Evolutionary conservation across 805 yeast species (phyloP).

Genomic region (Spathaspora hagerdaliae): DNA sequence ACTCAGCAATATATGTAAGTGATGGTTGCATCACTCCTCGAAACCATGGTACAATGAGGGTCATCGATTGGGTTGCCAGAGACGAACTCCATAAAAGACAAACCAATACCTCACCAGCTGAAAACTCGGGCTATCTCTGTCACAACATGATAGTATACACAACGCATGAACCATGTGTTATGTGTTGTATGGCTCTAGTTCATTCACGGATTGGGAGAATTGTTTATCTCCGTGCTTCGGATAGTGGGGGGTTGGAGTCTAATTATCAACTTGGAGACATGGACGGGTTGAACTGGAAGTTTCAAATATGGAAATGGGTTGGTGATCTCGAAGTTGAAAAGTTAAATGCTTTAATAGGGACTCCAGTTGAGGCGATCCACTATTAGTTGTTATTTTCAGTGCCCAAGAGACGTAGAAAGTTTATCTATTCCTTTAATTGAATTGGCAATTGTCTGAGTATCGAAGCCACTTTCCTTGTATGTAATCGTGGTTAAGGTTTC

Average conservation of each 20-base stretch:
- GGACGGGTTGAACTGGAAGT: slow-evolving; percentile 79
- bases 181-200: slow-evolving; percentile 94
- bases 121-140: slow-evolving; percentile 56
- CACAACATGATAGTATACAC: slow-evolving; percentile 74
- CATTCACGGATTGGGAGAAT: slow-evolving; percentile 81
- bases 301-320: slow-evolving; percentile 75
- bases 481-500: background rate
- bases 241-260: slow-evolving; percentile 51
- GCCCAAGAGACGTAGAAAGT: slow-evolving; percentile 1
- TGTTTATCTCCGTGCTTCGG: slow-evolving; percentile 49
- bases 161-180: slow-evolving; percentile 93
- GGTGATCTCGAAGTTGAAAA: slow-evolving; percentile 26
- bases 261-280: slow-evolving; percentile 74
- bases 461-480: background rate
- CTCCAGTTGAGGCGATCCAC: background rate
- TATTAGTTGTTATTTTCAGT: background rate
- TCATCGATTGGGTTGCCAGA: slow-evolving; percentile 61
- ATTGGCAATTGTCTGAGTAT: slow-evolving; percentile 1
- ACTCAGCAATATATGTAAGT: slow-evolving; percentile 1
- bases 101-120: slow-evolving; percentile 5
- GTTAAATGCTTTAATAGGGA: background rate
- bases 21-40: slow-evolving; percentile 41
- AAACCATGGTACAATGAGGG: slow-evolving; percentile 72
- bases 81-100: slow-evolving; percentile 42
- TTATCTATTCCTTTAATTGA: slow-evolving; percentile 2